Percentiles rank a stretch among this genome's conserved stretches.
Evolutionary conservation across 768 basidiomycete species (phyloP).

Genomic region (Dendrothele bispora): DNA sequence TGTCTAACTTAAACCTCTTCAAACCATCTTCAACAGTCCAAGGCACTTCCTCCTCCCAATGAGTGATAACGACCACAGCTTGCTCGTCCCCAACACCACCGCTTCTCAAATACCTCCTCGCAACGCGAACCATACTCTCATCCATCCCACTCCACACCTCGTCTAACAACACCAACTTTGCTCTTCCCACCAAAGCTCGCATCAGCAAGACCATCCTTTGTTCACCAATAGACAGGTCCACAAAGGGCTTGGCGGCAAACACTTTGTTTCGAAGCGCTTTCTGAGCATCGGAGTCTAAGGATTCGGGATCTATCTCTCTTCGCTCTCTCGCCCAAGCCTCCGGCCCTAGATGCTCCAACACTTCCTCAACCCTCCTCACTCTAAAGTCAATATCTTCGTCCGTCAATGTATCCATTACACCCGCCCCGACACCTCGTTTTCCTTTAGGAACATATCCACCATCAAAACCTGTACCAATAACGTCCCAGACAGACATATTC

Average conservation of each 20-base stretch:
- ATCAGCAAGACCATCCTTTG: slow-evolving; percentile 83
- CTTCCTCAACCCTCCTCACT: slow-evolving; percentile 40
- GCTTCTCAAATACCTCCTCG: slow-evolving; percentile 58
- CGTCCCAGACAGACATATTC: slow-evolving; percentile 71
- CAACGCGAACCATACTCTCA: slow-evolving; percentile 66
- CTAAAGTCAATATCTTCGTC: slow-evolving; percentile 33
- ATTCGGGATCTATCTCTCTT: not conserved
- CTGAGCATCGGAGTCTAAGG: no score
- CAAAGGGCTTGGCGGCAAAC: slow-evolving; percentile 57
- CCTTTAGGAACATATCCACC: slow-evolving; percentile 70
- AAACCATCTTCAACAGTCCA: slow-evolving; percentile 65
- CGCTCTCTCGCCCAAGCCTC: slow-evolving; percentile 39
- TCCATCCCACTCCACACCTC: slow-evolving; percentile 96
- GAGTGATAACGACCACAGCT: slow-evolving; percentile 83
- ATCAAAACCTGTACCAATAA: slow-evolving; percentile 85
- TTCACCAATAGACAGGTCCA: slow-evolving; percentile 65
- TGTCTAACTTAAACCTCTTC: slow-evolving; percentile 31
- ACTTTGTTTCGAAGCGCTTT: no score
- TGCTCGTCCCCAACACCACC: slow-evolving; percentile 56
- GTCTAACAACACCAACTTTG: slow-evolving; percentile 80
- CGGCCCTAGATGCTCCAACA: slow-evolving; percentile 69
- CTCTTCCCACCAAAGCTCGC: slow-evolving; percentile 77
- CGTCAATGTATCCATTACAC: slow-evolving; percentile 32
- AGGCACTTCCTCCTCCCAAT: slow-evolving; percentile 91
- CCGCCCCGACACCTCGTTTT: slow-evolving; percentile 44